Conservation (phyloP, 1,284 basidiomycete species). For the Tilletia indica region DNA sequence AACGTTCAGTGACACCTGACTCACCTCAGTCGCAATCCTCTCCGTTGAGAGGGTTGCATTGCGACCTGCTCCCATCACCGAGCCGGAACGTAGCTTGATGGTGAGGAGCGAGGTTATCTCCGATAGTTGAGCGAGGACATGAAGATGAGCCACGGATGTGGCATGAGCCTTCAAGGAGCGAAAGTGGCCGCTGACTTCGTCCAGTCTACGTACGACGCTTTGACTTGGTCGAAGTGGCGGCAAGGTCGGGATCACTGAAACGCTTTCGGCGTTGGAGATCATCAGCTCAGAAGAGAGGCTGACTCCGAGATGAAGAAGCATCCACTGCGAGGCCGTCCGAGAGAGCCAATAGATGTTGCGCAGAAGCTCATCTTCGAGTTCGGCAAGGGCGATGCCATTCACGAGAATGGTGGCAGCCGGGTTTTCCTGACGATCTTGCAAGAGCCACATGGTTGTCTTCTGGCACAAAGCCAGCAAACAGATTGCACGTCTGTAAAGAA, state of each 20-base stretch:
- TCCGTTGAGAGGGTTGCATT: too few relatives aligned
- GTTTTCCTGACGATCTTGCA: constrained; percentile 1
- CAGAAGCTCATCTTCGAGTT: not conserved
- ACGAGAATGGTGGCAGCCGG: not conserved
- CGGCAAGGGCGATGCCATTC: not conserved
- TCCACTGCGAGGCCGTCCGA: not conserved
- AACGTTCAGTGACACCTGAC: too few relatives aligned
- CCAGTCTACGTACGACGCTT: not conserved
- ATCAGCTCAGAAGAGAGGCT: constrained; percentile 2
- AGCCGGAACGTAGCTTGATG: too few relatives aligned
- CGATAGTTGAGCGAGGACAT: too few relatives aligned
- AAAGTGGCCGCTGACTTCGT: not conserved
- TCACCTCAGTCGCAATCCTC: too few relatives aligned
- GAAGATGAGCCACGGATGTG: too few relatives aligned
- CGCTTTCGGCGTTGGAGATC: not conserved
- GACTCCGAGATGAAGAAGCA: not conserved
- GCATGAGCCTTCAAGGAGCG: not conserved
- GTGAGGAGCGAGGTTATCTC: too few relatives aligned
- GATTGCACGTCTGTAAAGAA: not conserved
- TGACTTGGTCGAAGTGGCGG: not conserved
- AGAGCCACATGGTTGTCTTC: not conserved
- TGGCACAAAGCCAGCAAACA: not conserved
- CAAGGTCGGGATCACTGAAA: not conserved
- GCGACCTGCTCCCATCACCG: too few relatives aligned
- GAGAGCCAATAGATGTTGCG: not conserved